Conservation (phyloP, 2,329 filamentous ascomycete species). For the Botryotinia convoluta region DNA sequence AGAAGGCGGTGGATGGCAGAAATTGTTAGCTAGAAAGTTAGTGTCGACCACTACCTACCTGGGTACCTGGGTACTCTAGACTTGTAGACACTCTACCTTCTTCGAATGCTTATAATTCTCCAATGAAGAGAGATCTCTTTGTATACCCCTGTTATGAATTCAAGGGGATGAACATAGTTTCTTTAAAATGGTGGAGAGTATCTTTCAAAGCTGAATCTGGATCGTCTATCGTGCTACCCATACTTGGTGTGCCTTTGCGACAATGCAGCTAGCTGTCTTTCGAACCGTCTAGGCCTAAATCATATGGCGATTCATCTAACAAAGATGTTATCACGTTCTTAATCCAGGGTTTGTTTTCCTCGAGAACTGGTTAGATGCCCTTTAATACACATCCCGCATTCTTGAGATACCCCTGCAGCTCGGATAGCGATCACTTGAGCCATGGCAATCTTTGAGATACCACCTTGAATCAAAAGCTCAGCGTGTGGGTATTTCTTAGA, state of each 20-base stretch:
- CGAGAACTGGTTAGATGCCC: neutral
- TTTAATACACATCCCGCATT: neutral
- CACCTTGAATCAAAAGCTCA: neutral
- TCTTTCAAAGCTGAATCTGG: neutral
- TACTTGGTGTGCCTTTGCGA: neutral
- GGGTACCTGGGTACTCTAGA: neutral
- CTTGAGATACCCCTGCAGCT: neutral
- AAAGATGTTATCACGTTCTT: too few relatives aligned
- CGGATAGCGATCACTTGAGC: neutral
- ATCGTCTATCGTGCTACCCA: neutral
- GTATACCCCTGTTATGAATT: neutral
- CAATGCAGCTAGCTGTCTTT: neutral
- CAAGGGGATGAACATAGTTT: neutral
- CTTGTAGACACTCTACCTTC: neutral
- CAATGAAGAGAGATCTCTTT: neutral
- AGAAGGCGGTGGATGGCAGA: conserved; percentile 11
- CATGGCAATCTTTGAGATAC: neutral
- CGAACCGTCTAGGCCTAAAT: neutral
- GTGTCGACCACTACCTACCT: neutral
- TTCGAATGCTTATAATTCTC: neutral
- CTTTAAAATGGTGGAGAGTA: neutral
- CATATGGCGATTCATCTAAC: neutral
- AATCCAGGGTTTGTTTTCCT: too few relatives aligned
- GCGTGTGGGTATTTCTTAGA: neutral
- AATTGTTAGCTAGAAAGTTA: neutral